Evolutionary conservation across 176 grass and related monocot species (phyloP).

Genomic region (Carex kokanica): DNA sequence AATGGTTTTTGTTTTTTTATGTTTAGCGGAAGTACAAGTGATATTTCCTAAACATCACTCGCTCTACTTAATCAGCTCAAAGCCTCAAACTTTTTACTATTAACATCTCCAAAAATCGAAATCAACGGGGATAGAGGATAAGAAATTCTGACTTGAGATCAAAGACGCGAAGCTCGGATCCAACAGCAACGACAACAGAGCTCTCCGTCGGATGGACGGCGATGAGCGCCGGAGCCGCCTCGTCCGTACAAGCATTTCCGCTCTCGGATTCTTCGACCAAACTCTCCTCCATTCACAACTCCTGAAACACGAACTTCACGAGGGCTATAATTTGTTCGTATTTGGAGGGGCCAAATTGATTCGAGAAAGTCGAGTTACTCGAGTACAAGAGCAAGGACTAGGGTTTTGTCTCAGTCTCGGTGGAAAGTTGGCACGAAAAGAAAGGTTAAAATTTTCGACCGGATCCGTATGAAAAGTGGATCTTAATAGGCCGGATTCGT

Average conservation of each 20-base stretch:
- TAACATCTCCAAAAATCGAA: neutral
- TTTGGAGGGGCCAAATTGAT: neutral
- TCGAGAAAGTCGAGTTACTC: neutral
- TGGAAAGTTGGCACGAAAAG: neutral
- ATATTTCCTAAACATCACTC: neutral
- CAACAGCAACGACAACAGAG: constrained; percentile 65
- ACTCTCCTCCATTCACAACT: constrained; percentile 1
- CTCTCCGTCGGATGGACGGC: constrained; percentile 53
- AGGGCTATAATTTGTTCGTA: neutral
- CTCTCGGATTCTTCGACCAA: constrained; percentile 59
- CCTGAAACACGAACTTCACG: neutral
- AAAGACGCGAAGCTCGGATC: constrained; percentile 73
- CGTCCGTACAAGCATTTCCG: constrained; percentile 28
- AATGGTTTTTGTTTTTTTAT: neutral
- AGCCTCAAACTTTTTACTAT: neutral
- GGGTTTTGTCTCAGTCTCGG: neutral
- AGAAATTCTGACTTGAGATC: constrained; percentile 56
- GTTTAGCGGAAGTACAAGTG: neutral
- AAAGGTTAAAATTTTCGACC: neutral
- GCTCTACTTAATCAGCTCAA: neutral
- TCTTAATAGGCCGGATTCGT: too few species aligned
- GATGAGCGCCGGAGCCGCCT: constrained; percentile 75
- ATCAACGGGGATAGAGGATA: neutral
- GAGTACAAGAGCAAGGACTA: neutral
- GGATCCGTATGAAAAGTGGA: neutral